A percentile compares a stretch with the other conserved stretches of the same genome.
These are phyloP conservation scores for Priceomyces medius DNA, from an alignment of 805 yeast genomes.

Conservation along the genomic window DNA sequence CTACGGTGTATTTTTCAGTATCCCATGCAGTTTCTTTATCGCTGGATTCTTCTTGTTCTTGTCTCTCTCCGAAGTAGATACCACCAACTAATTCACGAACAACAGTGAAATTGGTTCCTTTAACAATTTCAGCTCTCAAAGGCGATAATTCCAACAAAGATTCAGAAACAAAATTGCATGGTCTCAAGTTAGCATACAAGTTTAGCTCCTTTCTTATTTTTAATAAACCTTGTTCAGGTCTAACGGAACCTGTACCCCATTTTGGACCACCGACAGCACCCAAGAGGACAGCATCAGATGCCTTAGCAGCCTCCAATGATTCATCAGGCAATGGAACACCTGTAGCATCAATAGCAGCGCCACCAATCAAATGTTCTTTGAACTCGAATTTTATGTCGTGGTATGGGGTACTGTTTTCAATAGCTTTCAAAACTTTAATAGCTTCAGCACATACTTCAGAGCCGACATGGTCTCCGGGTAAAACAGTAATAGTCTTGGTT, in stretches of 20 bases:
- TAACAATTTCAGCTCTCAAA: conserved; percentile 76
- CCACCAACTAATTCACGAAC: conserved; percentile 98
- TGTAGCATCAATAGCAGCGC: conserved; percentile 97
- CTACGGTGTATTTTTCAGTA: conserved; percentile 86
- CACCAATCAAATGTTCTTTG: conserved; percentile 87
- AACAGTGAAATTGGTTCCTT: conserved; percentile 88
- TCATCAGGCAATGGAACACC: conserved; percentile 89
- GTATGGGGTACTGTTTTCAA: conserved; percentile 48
- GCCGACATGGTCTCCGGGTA: conserved; percentile 98
- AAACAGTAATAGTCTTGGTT: conserved; percentile 72
- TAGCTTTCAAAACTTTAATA: conserved; percentile 82
- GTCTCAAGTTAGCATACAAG: conserved; percentile 94
- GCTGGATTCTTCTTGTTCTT: conserved; percentile 77
- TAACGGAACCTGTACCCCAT: conserved; percentile 95
- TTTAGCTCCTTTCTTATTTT: conserved; percentile 92
- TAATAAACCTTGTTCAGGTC: conserved; percentile 96
- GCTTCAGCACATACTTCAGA: conserved; percentile 89
- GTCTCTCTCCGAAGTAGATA: conserved; percentile 93
- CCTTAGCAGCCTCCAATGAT: conserved; percentile 76
- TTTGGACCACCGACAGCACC: conserved; percentile 99
- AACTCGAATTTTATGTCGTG: conserved; percentile 63
- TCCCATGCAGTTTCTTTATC: conserved; percentile 79
- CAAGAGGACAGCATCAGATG: conserved; percentile 89
- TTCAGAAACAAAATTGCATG: conserved; percentile 90
- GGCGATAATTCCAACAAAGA: conserved; percentile 84